Evolutionary conservation across 441 rosid genomes (phyloP).

Genomic region (Eruca vesicaria): DNA sequence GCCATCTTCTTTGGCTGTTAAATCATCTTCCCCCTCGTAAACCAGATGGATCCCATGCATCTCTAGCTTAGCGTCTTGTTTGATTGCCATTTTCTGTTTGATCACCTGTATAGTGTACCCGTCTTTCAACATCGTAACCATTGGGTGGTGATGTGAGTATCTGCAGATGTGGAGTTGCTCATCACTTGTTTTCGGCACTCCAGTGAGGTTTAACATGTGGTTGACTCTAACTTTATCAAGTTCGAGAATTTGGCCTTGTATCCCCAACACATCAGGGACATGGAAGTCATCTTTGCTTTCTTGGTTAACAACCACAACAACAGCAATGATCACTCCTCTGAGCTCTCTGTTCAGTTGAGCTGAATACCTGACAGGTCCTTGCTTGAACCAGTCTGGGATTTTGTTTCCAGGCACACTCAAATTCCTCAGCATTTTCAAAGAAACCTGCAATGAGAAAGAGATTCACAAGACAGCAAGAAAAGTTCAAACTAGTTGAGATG

Average conservation of each 20-base stretch:
- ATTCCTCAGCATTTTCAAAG: constrained; percentile 39
- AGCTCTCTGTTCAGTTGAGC: constrained; percentile 39
- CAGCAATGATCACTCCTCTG: constrained; percentile 48
- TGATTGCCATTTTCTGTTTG: constrained; percentile 7
- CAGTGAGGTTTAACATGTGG: constrained; percentile 36
- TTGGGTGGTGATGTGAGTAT: constrained; percentile 35
- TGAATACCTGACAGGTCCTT: constrained; percentile 36
- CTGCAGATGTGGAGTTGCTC: constrained; percentile 60
- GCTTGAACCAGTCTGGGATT: constrained; percentile 59
- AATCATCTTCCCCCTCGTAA: constrained; percentile 58
- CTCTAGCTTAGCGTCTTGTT: constrained; percentile 42
- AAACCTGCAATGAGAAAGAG: constrained; percentile 37
- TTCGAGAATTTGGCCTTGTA: constrained; percentile 41
- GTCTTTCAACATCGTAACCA: constrained; percentile 38
- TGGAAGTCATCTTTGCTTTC: constrained; percentile 31
- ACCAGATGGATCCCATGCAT: constrained; percentile 44
- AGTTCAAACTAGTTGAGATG: not conserved
- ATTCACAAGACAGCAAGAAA: not conserved
- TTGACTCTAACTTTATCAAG: not conserved
- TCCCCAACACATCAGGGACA: constrained; percentile 36
- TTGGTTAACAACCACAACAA: constrained; percentile 44
- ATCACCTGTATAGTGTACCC: constrained; percentile 40
- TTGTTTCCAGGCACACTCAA: constrained; percentile 60
- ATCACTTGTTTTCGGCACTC: constrained; percentile 45
- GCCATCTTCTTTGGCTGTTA: constrained; percentile 6